Base-by-base conservation (phyloP, 1,284 basidiomycete genomes). In the Kalmanozyma brasiliensis region DNA sequence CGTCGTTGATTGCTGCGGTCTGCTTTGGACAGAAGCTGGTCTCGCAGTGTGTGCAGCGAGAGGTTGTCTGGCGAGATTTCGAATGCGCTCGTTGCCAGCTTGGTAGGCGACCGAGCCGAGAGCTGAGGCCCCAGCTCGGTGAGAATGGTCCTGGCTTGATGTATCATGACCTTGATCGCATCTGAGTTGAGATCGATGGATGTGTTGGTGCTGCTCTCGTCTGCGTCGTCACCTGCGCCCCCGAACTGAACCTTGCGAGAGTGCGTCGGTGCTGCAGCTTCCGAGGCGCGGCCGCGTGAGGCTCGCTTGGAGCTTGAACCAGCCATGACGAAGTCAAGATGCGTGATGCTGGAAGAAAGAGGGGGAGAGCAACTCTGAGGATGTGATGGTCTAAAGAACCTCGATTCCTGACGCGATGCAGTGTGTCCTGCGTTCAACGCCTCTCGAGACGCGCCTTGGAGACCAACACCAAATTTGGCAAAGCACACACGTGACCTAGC, bases 1-100 rank as follows among this genome's bases (percentile, higher is more conserved):
- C 47, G 55, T 16, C 61, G 42, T 22, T 69, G 67, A 16, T 58
- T 56, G 57, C 42, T 64, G 36, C 62, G 67, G 35, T 70, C 62
- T 4, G 67, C 56, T 32, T 70, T 70, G 20, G 62, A 65, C 11
- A 70, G 62, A 6, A 70, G 48, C 49, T 70, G 67, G 34, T 70
- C 67, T 30, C 67, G 67, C 3, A 70, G 40, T 2, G 67, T 65
- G 43, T 70, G 67, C 17, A 70, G 44, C 14, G 67, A 70, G 13
- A 70, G 62, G 17, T 65, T 65, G 42, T 70, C 67, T 4, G 67
- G 67, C 4, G 67, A 57, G 35, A 70, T 70, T 11, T 70, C 62
- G 52, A 70, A 70, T 4, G 67, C 67, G 30, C 49, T 65, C 26
- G 58, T 60, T 5, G 61, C 62, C 44, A 65, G 13, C 43, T 70